These are phyloP conservation scores for Zymoseptoria tritici DNA, from an alignment of 2,329 filamentous ascomycete species.

Conservation along the genomic window DNA sequence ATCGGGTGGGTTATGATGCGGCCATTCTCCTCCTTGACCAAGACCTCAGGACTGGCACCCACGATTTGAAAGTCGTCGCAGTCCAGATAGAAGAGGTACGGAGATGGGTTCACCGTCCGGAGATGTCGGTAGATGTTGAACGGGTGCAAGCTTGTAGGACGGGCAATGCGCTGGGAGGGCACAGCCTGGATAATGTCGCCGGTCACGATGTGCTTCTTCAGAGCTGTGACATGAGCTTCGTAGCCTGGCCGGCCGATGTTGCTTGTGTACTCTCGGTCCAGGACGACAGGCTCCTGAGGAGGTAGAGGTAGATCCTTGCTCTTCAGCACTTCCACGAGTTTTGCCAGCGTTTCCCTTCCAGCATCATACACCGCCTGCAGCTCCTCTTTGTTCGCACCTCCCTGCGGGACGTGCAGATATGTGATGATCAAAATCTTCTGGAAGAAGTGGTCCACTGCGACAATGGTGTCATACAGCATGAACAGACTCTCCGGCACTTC, in stretches of 20 bases:
- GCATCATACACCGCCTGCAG: slow-evolving; percentile 64
- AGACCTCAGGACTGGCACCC: slow-evolving; percentile 86
- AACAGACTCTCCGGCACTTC: slow-evolving; percentile 89
- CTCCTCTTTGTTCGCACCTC: slow-evolving; percentile 32
- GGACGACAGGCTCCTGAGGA: slow-evolving; percentile 62
- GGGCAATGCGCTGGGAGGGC: slow-evolving; percentile 84
- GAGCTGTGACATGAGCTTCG: slow-evolving; percentile 72
- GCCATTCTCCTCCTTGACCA: slow-evolving; percentile 80
- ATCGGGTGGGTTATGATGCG: slow-evolving; percentile 95
- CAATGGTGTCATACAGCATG: slow-evolving; percentile 91
- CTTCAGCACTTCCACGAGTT: slow-evolving; percentile 64
- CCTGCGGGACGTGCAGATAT: slow-evolving; percentile 62
- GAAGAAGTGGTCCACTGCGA: slow-evolving; percentile 92
- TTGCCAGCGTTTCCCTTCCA: slow-evolving; percentile 56
- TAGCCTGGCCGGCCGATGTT: slow-evolving; percentile 88
- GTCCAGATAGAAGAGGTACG: slow-evolving; percentile 93
- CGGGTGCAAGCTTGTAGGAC: slow-evolving; percentile 83
- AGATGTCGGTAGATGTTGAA: slow-evolving; percentile 98
- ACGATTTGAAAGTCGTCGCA: slow-evolving; percentile 91
- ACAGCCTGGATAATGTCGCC: slow-evolving; percentile 98
- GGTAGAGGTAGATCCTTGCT: slow-evolving; percentile 61
- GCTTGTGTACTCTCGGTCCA: slow-evolving; percentile 73
- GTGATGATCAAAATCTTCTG: slow-evolving; percentile 90
- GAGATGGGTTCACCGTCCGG: slow-evolving; percentile 93
- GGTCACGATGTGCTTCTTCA: slow-evolving; percentile 84